These are phyloP conservation scores for Cicer cuneatum DNA, from an alignment of 306 rosid genomes.

Conservation along the genomic window DNA sequence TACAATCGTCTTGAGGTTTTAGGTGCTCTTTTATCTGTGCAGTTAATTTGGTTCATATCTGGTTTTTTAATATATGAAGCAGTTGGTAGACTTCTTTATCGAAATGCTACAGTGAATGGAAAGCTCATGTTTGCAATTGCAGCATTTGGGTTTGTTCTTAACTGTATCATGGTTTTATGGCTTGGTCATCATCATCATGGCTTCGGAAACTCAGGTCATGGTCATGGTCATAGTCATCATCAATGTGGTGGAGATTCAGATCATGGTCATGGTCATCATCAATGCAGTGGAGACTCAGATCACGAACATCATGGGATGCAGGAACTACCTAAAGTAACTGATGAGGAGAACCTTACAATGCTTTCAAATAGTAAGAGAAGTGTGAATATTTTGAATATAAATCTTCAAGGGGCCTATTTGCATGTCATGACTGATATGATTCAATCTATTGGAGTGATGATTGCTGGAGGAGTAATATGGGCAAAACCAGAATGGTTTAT, in stretches of 20 bases:
- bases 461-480: constrained; percentile 87
- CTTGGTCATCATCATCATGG: constrained; percentile 61
- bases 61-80: constrained; percentile 81
- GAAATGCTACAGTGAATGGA: constrained; percentile 63
- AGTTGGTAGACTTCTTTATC: constrained; percentile 57
- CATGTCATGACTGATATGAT: constrained; percentile 91
- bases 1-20: constrained; percentile 85
- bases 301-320: constrained; percentile 52
- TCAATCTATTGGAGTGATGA: constrained; percentile 94
- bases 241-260: constrained; percentile 23
- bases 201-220: constrained; percentile 3
- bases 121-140: constrained; percentile 83
- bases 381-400: constrained; percentile 58
- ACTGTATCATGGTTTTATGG: constrained; percentile 81
- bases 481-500: constrained; percentile 71
- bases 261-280: constrained; percentile 28
- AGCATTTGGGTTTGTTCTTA: constrained; percentile 78
- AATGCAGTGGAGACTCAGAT: constrained; percentile 19
- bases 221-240: constrained; percentile 44
- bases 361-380: constrained; percentile 49
- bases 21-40: constrained; percentile 89
- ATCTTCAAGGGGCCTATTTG: constrained; percentile 90
- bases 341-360: constrained; percentile 60
- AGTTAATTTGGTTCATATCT: constrained; percentile 87
- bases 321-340: constrained; percentile 46